phyloP scores from a whole-genome alignment of 495 filamentous ascomycete genomes.

The Aspergillus cristatus region DNA sequence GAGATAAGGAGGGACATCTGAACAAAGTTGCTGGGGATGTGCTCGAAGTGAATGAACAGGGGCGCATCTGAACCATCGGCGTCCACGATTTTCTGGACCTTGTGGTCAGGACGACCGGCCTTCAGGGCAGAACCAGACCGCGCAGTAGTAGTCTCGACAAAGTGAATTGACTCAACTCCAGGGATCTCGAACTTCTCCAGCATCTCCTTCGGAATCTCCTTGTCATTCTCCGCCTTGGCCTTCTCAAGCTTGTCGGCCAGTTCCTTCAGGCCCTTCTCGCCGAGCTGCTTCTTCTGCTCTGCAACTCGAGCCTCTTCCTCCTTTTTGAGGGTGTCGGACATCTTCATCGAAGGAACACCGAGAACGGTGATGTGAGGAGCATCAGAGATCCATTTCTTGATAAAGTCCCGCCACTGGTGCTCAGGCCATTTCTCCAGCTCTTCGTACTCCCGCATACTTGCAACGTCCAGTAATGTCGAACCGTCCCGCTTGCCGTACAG shows the following conservation, averaged over 20 bases:
- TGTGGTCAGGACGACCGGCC: conserved; percentile 55
- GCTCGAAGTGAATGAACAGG: conserved; percentile 94
- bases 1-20: conserved; percentile 69
- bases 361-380: conserved; percentile 80
- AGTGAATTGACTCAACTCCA: conserved; percentile 78
- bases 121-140: conserved; percentile 70
- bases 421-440: conserved; percentile 71
- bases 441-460: conserved; percentile 64
- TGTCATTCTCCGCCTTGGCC: conserved; percentile 74
- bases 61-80: conserved; percentile 53
- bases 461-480: conserved; percentile 61
- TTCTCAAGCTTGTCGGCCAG: conserved; percentile 67
- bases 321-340: conserved; percentile 63
- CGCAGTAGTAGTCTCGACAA: conserved; percentile 81
- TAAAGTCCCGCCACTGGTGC: conserved; percentile 68
- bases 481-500: conserved; percentile 83
- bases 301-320: conserved; percentile 53
- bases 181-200: conserved; percentile 78
- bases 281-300: conserved; percentile 50
- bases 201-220: conserved; percentile 64
- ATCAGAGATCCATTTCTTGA: conserved; percentile 77
- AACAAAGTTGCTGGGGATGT: conserved; percentile 84
- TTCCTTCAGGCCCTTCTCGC: conserved; percentile 57
- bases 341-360: conserved; percentile 64
- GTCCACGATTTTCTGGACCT: conserved; percentile 70